Conservation (phyloP, 139 green algal genomes). For the Chlamydomonas sp. region DNA sequence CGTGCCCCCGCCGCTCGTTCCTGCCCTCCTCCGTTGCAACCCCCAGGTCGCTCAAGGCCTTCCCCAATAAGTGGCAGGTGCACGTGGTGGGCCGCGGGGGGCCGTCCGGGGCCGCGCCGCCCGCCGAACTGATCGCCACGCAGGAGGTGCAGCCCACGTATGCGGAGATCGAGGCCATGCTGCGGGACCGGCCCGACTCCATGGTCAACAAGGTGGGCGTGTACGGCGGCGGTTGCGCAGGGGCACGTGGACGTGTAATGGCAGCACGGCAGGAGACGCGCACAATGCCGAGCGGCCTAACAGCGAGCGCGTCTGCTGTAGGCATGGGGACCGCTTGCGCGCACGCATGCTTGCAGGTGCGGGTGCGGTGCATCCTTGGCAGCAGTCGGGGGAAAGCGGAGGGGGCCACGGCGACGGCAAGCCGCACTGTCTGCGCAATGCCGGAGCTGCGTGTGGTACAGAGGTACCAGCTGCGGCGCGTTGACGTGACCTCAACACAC, state of each 20-base stretch:
- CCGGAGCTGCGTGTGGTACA: too few species aligned
- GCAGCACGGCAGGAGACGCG: background rate
- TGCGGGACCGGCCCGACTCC: constrained; percentile 51
- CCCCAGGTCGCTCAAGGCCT: constrained; percentile 15
- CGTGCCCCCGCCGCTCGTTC: too few species aligned
- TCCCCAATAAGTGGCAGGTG: constrained; percentile 70
- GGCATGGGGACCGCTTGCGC: too few species aligned
- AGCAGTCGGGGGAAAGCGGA: too few species aligned
- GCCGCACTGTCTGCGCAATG: too few species aligned
- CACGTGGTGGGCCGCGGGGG: constrained; percentile 36
- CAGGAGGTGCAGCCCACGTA: constrained; percentile 62
- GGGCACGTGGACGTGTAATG: background rate
- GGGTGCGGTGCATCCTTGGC: too few species aligned
- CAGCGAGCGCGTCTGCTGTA: too few species aligned
- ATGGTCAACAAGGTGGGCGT: constrained; percentile 57
- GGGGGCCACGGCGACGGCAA: too few species aligned
- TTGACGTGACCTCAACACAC: too few species aligned
- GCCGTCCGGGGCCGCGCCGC: background rate
- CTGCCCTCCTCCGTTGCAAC: background rate
- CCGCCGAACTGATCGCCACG: constrained; percentile 40
- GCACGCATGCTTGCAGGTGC: too few species aligned
- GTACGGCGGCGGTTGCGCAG: background rate
- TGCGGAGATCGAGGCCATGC: constrained; percentile 68
- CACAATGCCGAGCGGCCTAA: too few species aligned
- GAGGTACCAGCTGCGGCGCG: too few species aligned